phyloP scores from a whole-genome alignment of 257 asterid genomes.

The Forsythia suspensa region DNA sequence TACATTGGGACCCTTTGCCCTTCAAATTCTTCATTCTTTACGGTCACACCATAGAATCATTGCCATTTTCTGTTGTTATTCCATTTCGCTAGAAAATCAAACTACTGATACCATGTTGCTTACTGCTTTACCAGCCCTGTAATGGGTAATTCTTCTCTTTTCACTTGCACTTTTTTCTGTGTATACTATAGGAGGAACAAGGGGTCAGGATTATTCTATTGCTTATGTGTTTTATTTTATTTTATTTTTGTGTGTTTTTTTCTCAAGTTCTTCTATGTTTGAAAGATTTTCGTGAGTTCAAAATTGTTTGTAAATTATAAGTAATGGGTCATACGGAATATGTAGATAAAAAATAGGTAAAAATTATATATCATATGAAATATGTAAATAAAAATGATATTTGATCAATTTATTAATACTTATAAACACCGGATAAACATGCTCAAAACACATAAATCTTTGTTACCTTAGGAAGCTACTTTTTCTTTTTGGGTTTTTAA shows the following conservation, averaged over 20 bases:
- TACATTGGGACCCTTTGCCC: not conserved
- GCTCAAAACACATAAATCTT: no score
- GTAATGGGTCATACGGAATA: no score
- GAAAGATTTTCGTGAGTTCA: no score
- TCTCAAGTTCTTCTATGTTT: no score
- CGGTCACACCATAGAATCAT: constrained; percentile 22
- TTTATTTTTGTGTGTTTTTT: not conserved
- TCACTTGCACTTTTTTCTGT: not conserved
- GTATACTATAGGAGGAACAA: not conserved
- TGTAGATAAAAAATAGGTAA: no score
- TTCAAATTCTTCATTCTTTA: not conserved
- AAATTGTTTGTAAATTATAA: no score
- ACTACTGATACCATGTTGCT: not conserved
- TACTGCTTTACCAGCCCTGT: constrained; percentile 5
- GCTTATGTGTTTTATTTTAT: not conserved
- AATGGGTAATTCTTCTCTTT: constrained; percentile 28
- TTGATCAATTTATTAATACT: no score
- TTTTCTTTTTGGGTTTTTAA: no score
- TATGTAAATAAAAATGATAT: no score
- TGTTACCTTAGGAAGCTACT: no score
- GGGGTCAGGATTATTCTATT: not conserved
- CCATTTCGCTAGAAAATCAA: constrained; percentile 4
- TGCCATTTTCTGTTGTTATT: not conserved
- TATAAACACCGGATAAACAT: no score
- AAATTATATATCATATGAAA: no score